A percentile compares a stretch with the other conserved stretches of the same genome.
Evolutionary conservation across 2,329 filamentous ascomycete species (phyloP).

Genomic region (Fusarium nematophilum): DNA sequence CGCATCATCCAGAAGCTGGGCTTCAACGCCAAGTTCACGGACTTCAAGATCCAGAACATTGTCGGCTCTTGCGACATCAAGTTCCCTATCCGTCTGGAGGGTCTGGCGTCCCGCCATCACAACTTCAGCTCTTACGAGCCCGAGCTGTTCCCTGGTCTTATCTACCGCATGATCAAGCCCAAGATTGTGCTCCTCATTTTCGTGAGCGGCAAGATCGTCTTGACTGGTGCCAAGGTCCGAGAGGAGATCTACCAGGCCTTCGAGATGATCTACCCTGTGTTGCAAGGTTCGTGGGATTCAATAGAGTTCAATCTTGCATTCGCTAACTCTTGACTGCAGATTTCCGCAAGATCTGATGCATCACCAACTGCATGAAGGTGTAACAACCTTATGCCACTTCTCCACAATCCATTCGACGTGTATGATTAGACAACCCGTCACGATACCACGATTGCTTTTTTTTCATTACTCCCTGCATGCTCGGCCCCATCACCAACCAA

Average conservation of each 20-base stretch:
- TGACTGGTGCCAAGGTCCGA: slow-evolving; percentile 96
- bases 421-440: slow-evolving; percentile 58
- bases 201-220: slow-evolving; percentile 96
- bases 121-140: slow-evolving; percentile 99
- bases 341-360: slow-evolving; percentile 66
- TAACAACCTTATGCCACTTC: slow-evolving; percentile 4
- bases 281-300: slow-evolving; percentile 73
- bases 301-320: neutral
- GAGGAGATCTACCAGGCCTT: slow-evolving; percentile 98
- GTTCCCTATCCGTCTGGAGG: slow-evolving; percentile 97
- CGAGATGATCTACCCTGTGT: slow-evolving; percentile 96
- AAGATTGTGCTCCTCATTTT: slow-evolving; percentile 99
- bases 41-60: slow-evolving; percentile 99
- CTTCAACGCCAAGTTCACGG: slow-evolving; percentile 99
- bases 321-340: slow-evolving; percentile 50
- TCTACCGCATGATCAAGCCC: slow-evolving; percentile 99
- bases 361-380: slow-evolving; percentile 14
- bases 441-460: slow-evolving; percentile 61
- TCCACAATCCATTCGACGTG: slow-evolving; percentile 46
- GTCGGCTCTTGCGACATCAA: slow-evolving; percentile 99
- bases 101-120: slow-evolving; percentile 95
- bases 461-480: slow-evolving; percentile 17
- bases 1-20: slow-evolving; percentile 99
- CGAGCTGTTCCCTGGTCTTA: slow-evolving; percentile 97
- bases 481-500: slow-evolving; percentile 39